Conservation (phyloP, 2,329 filamentous ascomycete species). For the Dothideomycetidae sp. region DNA sequence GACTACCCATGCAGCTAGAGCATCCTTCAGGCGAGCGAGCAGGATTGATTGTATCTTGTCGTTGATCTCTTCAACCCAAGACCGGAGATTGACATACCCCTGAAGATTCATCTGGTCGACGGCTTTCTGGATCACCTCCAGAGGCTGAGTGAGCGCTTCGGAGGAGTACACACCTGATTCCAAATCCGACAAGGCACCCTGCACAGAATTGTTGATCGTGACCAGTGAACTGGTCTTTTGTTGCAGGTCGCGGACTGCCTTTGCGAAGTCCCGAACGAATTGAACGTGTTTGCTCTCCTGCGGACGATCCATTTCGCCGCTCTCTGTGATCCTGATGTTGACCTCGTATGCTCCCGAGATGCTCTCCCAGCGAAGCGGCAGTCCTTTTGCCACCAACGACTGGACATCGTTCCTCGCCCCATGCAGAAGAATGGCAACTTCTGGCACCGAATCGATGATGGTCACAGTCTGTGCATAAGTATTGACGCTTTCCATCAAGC, state of each 20-base stretch:
- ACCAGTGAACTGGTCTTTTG: conserved; percentile 68
- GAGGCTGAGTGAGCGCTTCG: conserved; percentile 60
- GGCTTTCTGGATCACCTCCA: conserved; percentile 77
- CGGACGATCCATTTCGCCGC: conserved; percentile 36
- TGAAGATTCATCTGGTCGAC: conserved; percentile 95
- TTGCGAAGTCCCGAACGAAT: conserved; percentile 87
- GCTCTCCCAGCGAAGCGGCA: conserved; percentile 89
- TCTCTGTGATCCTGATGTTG: conserved; percentile 54
- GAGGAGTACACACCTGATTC: conserved; percentile 72
- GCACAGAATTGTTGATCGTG: conserved; percentile 64
- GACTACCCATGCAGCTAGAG: conserved; percentile 74
- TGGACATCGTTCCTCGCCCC: conserved; percentile 90
- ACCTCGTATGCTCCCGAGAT: conserved; percentile 96
- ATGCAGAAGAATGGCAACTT: conserved; percentile 74
- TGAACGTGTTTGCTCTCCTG: conserved; percentile 88
- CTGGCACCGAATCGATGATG: conserved; percentile 70
- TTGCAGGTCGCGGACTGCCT: conserved; percentile 75
- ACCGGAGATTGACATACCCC: conserved; percentile 82
- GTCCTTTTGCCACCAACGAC: conserved; percentile 65
- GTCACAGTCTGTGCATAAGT: conserved; percentile 81
- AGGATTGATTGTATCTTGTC: conserved; percentile 68
- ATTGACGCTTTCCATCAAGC: conserved; percentile 95
- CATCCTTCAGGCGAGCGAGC: conserved; percentile 66
- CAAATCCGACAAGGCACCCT: conserved; percentile 71
- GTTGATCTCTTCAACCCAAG: conserved; percentile 84